Base-by-base conservation (phyloP, 352 stramenopile genomes). In the Phytophthora constricta region DNA sequence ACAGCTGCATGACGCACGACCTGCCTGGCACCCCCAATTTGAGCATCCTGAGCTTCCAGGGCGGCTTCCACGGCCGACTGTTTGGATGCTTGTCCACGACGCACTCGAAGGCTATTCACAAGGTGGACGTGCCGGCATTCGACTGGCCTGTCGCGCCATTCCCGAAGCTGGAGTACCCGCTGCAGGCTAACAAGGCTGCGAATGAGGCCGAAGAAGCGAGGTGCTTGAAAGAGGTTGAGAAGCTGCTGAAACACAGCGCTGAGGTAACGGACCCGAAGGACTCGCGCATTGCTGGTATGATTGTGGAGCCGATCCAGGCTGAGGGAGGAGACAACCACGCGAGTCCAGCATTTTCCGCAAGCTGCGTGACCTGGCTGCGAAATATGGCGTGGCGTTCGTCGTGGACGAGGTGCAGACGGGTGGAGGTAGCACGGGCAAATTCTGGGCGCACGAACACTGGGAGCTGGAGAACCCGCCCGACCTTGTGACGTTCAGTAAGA, bases 391-490 rank as follows among this genome's bases (percentile, higher is more conserved):
- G 17, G 86, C 86, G 4, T 95, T 94, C 63, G 91, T 95, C 47
- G 87, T 95, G 46, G 87, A 95, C 57, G 87, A 95, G 69, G 87
- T 95, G 31, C 87, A 95, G 55, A 95, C 87, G 0, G 87, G 87
- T 43, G 86, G 86, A 23, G 87, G 87, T 4, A 92, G 82, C 64
- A 95, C 87, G 13, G 87, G 87, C 26, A 91, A 89, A 50, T 95
- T 95, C 68, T 95, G 87, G 87, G 87, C 87, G 0, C 82, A 94
- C 55, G 85, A 95, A 47, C 83, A 94, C 66, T 95, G 87, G 87
- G 76, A 69, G 20, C 77, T 95, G 5, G 68, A 84, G 28, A 89
- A 91, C 62, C 82, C 87, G 16, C 87, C 87, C 4, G 87, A 94
- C 47, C 51, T 95, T 37, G 87, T 95, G 51, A 95, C 87, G 9